Percentiles rank a stretch among this genome's conserved stretches.
Conservation (phyloP, 2,329 filamentous ascomycete genomes). For the Colletotrichum noveboracense region DNA sequence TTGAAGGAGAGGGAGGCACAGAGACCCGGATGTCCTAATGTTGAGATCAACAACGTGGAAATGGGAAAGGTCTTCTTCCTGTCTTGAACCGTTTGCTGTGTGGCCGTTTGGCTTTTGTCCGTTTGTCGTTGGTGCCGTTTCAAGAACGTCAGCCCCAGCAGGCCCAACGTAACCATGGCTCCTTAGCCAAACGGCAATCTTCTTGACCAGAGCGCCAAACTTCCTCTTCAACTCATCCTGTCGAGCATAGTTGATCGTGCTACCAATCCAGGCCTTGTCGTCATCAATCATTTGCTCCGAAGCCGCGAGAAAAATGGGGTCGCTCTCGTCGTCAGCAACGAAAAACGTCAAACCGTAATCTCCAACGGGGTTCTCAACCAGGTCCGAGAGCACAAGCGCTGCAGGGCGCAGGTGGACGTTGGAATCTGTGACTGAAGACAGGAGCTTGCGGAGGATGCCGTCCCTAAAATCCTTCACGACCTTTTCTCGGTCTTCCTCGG, state of each 20-base stretch:
- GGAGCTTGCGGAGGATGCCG: conserved; percentile 32
- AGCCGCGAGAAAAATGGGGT: conserved; percentile 33
- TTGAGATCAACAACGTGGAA: conserved; percentile 38
- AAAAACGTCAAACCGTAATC: conserved; percentile 41
- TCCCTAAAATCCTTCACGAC: conserved; percentile 27
- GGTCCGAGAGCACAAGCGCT: conserved; percentile 33
- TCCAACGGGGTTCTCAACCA: conserved; percentile 33
- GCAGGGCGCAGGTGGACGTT: conserved; percentile 37
- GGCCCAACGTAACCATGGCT: conserved; percentile 36
- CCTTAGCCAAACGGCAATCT: conserved; percentile 31
- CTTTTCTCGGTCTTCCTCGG: conserved; percentile 27
- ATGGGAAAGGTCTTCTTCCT: conserved; percentile 1
- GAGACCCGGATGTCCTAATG: conserved; percentile 35
- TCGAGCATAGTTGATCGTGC: conserved; percentile 35
- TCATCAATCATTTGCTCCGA: conserved; percentile 39
- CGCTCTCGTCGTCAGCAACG: conserved; percentile 28
- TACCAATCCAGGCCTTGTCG: conserved; percentile 37
- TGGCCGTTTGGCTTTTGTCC: neutral
- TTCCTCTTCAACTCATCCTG: conserved; percentile 32
- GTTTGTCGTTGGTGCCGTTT: conserved; percentile 23
- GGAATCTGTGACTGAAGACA: conserved; percentile 31
- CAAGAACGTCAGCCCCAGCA: conserved; percentile 36
- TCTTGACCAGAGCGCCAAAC: conserved; percentile 27
- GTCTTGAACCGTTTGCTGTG: neutral
- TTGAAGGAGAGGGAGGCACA: conserved; percentile 33